Evolutionary conservation across 768 basidiomycete genomes (phyloP).

Genomic region (Suillus fuscotomentosus): DNA sequence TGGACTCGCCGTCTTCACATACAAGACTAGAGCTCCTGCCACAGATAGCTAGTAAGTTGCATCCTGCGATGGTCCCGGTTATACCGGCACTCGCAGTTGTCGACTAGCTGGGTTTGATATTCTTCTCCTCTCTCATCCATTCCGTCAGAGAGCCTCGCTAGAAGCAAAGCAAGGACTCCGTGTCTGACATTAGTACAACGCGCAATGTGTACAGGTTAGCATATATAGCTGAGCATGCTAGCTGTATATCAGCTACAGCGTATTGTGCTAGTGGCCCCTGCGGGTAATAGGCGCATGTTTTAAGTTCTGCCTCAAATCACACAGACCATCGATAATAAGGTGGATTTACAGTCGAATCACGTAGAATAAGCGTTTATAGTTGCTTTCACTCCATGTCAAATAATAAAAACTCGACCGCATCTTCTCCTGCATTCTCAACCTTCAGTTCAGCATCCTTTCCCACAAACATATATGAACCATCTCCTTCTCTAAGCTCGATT

Average conservation of each 20-base stretch:
- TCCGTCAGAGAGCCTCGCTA: neutral
- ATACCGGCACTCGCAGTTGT: neutral
- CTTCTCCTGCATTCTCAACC: conserved; percentile 65
- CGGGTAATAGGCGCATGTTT: neutral
- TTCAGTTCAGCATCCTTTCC: conserved; percentile 33
- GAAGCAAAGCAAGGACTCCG: neutral
- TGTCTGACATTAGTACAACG: neutral
- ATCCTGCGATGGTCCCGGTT: neutral
- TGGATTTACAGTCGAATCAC: neutral
- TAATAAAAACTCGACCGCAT: conserved; percentile 69
- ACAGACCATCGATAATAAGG: neutral
- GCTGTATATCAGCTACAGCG: neutral
- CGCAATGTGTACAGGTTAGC: neutral
- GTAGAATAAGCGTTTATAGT: neutral
- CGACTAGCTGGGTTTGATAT: neutral
- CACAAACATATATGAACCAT: conserved; percentile 74
- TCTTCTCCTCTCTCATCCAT: neutral
- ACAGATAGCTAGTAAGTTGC: neutral
- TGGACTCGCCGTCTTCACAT: neutral
- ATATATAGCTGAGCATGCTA: too few relatives aligned
- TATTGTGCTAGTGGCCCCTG: neutral
- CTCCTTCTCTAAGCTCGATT: conserved; percentile 75
- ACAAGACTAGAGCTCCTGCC: neutral
- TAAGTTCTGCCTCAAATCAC: neutral
- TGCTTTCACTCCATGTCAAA: conserved; percentile 65